phyloP scores from a whole-genome alignment of 305 asterid genomes.

The Fraxinus baroniana region DNA sequence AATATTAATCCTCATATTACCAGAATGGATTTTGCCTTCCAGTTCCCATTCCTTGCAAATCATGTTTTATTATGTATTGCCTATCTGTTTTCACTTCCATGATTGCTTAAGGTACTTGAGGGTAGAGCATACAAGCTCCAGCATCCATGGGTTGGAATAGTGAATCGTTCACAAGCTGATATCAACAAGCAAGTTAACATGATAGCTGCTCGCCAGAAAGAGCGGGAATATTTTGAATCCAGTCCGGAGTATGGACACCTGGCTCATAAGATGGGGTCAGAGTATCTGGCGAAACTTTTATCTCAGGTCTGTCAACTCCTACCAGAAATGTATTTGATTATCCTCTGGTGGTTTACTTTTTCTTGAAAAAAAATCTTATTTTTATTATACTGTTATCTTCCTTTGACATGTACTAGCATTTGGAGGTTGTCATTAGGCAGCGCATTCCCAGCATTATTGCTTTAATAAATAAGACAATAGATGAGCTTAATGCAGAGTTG shows the following conservation, averaged over 20 bases:
- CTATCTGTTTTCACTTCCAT: conserved; percentile 22
- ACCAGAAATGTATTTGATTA: conserved; percentile 10
- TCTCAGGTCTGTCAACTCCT: conserved; percentile 52
- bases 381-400: conserved; percentile 4
- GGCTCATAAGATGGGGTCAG: conserved; percentile 95
- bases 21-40: conserved; percentile 19
- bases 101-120: conserved; percentile 71
- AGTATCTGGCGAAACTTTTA: conserved; percentile 84
- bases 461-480: conserved; percentile 82
- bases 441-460: conserved; percentile 94
- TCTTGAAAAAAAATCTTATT: conserved; percentile 7
- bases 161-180: conserved; percentile 97
- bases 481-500: conserved; percentile 92
- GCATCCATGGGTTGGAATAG: conserved; percentile 98
- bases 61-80: not conserved
- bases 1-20: conserved; percentile 18
- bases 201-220: conserved; percentile 81
- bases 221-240: conserved; percentile 79
- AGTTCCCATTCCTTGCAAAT: not conserved
- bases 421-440: conserved; percentile 93
- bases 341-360: conserved; percentile 15
- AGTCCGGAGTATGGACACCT: conserved; percentile 96
- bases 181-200: conserved; percentile 89
- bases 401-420: conserved; percentile 58
- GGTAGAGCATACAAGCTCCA: conserved; percentile 89